Conservation (phyloP, 116 monocot genomes). For the Papilionanthe hybrid region DNA sequence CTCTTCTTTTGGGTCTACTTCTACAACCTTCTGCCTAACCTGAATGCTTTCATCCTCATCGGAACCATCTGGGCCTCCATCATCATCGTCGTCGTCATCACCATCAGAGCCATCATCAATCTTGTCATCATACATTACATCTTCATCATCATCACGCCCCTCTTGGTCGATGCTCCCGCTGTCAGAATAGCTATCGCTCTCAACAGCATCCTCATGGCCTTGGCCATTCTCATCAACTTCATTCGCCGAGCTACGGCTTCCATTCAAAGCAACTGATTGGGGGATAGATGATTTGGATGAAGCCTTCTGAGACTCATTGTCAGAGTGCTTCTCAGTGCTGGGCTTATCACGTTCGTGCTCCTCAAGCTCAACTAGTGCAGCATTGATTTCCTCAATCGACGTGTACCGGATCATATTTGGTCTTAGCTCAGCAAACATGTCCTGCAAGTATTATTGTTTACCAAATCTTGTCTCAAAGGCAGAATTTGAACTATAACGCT, state of each 20-base stretch:
- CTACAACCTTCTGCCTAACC: slow-evolving; percentile 58
- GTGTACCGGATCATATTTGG: slow-evolving; percentile 78
- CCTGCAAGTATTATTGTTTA: slow-evolving; percentile 27
- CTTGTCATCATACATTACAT: slow-evolving; percentile 57
- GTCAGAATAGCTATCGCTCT: slow-evolving; percentile 89
- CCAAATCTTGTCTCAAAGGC: too few relatives aligned
- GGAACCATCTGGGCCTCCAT: slow-evolving; percentile 41
- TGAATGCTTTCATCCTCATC: slow-evolving; percentile 83
- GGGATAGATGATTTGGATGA: slow-evolving; percentile 1
- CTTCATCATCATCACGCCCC: slow-evolving; percentile 67
- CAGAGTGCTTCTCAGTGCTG: slow-evolving; percentile 48
- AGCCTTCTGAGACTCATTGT: slow-evolving; percentile 48
- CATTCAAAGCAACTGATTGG: slow-evolving; percentile 24
- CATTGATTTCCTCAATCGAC: slow-evolving; percentile 73
- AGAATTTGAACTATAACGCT: too few relatives aligned
- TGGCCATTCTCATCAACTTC: slow-evolving; percentile 50
- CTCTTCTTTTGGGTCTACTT: slow-evolving; percentile 77
- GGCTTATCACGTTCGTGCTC: slow-evolving; percentile 65
- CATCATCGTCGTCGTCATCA: slow-evolving; percentile 64
- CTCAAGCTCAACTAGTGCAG: slow-evolving; percentile 68
- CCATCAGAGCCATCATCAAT: slow-evolving; percentile 64
- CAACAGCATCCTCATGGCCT: slow-evolving; percentile 46
- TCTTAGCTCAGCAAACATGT: slow-evolving; percentile 81
- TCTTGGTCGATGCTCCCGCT: slow-evolving; percentile 69
- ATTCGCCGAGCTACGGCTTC: slow-evolving; percentile 24